A percentile compares a stretch with the other conserved stretches of the same genome.
Evolutionary conservation across 2,329 filamentous ascomycete genomes (phyloP).

Genomic region (Sporothrix curviconia): DNA sequence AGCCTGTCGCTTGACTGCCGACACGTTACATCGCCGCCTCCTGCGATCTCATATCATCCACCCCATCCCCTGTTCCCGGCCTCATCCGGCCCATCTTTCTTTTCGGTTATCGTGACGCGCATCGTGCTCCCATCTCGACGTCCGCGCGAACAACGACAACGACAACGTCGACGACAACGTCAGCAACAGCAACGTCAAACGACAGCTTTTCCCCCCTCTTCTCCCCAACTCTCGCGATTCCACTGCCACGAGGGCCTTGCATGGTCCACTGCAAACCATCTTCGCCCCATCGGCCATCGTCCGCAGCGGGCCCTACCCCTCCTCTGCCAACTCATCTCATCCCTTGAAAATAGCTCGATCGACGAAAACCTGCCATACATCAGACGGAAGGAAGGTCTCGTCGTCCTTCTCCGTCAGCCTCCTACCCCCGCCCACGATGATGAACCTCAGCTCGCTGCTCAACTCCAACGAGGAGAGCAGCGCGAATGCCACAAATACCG

Average conservation of each 20-base stretch:
- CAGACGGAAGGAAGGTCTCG: neutral
- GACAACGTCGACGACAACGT: too few species aligned
- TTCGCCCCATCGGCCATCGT: neutral
- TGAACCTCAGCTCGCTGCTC: slow-evolving; percentile 51
- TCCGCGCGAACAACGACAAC: too few species aligned
- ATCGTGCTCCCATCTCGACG: too few species aligned
- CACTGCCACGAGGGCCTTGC: too few species aligned
- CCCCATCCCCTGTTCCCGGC: too few species aligned
- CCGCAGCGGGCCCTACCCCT: neutral
- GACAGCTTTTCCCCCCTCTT: neutral
- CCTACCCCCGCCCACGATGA: slow-evolving; percentile 24
- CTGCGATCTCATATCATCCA: too few species aligned
- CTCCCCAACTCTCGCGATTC: slow-evolving; percentile 10
- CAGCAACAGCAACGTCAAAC: too few species aligned
- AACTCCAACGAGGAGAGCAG: slow-evolving; percentile 43
- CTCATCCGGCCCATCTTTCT: too few species aligned
- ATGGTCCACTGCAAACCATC: neutral
- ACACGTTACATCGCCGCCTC: too few species aligned
- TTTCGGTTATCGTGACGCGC: too few species aligned
- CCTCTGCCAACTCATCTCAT: neutral
- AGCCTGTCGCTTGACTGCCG: too few species aligned
- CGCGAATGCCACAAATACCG: slow-evolving; percentile 24
- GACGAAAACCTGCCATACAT: neutral
- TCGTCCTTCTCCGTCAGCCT: neutral
- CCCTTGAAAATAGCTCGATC: neutral